Base-by-base conservation (phyloP, 2,329 filamentous ascomycete genomes). In the Talaromyces sp. region DNA sequence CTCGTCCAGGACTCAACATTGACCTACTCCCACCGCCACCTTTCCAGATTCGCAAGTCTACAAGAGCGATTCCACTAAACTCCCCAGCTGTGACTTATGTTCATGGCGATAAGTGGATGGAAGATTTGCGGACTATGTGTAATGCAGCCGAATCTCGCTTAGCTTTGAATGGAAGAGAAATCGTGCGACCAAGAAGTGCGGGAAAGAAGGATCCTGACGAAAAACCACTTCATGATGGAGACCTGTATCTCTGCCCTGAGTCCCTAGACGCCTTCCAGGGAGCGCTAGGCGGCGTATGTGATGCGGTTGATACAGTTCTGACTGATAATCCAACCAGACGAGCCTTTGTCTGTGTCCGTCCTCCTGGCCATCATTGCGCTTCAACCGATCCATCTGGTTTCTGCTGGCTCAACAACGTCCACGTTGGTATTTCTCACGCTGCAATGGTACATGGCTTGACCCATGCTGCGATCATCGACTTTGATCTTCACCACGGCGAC, bases 381-480 rank as follows among this genome's bases (percentile, higher is more conserved):
- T 87, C 92, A 3, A 87, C 90, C 59, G 89, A 90, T 71, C 95
- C 95, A 0, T 97, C 94, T 2, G 95, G 95, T 0, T 99, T 99
- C 75, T 99, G 95, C 80, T 99, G 95, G 94, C 81, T 99, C 60
- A 99, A 99, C 77, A 99, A 99, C 74, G 93, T 99, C 0, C 94
- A 98, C 74, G 92, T 99, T 24, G 95, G 94, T 0, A 97, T 99
- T 69, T 91, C 96, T 76, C 91, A 99, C 76, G 94, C 89, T 11
- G 89, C 92, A 22, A 87, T 94, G 68, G 86, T 85, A 45, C 90
- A 99, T 73, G 93, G 90, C 0, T 81, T 98, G 33, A 98, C 94
- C 0, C 95, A 99, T 76, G 94, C 93, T 0, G 95, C 92, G 11
- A 98, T 96, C 67, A 87, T 96, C 69, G 93, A 97, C 74, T 94